Conservation (phyloP, 768 basidiomycete species). For the Pleurotus sapidus region DNA sequence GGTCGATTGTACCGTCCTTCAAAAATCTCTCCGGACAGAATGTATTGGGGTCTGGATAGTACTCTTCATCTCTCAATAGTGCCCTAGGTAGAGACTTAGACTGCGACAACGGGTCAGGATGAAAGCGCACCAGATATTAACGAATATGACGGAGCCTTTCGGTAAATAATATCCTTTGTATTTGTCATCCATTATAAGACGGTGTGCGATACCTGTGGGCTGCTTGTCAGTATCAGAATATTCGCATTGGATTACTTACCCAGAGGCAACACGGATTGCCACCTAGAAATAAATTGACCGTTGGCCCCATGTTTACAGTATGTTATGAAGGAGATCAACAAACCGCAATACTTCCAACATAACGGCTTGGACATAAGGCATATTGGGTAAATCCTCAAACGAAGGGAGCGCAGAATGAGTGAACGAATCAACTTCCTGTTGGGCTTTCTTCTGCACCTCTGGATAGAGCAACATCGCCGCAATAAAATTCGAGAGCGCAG, state of each 20-base stretch:
- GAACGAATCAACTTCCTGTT: slow-evolving; percentile 28
- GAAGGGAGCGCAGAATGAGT: slow-evolving; percentile 30
- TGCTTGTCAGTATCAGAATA: not conserved
- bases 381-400: slow-evolving; percentile 20
- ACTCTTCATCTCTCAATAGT: too few species aligned
- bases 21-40: too few species aligned
- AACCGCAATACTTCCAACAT: slow-evolving; percentile 24
- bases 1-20: too few species aligned
- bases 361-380: slow-evolving; percentile 17
- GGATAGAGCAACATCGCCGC: slow-evolving; percentile 33
- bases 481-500: slow-evolving; percentile 29
- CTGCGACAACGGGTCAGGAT: too few species aligned
- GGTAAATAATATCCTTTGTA: not conserved
- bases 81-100: too few species aligned
- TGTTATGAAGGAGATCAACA: not conserved
- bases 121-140: not conserved
- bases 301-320: not conserved
- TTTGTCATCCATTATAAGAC: not conserved
- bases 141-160: not conserved
- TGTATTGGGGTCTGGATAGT: too few species aligned
- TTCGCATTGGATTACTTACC: not conserved
- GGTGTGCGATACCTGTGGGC: not conserved
- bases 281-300: not conserved
- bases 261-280: not conserved
- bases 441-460: slow-evolving; percentile 27